These are phyloP conservation scores for Microascus cirrosus DNA, from an alignment of 2,329 filamentous ascomycete genomes.

Conservation along the genomic window DNA sequence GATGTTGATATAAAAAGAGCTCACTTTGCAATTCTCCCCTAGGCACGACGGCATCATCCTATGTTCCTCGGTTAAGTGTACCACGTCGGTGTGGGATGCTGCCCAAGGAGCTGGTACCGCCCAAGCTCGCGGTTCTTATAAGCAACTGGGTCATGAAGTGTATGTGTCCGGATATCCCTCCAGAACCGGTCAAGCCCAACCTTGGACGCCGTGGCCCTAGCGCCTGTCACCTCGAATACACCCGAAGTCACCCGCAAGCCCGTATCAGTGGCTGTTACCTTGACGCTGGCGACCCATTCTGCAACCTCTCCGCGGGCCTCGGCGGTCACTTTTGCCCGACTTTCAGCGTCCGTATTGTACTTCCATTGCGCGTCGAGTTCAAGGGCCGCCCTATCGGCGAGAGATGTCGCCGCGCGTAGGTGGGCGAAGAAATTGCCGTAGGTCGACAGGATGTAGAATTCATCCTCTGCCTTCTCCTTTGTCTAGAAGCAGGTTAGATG, in stretches of 20 bases:
- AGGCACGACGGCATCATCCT: too few species aligned
- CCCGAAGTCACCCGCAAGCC: constrained; percentile 46
- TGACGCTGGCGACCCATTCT: constrained; percentile 50
- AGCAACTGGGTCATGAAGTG: constrained; percentile 54
- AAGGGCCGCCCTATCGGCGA: constrained; percentile 43
- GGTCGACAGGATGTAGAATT: constrained; percentile 53
- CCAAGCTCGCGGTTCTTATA: constrained; percentile 57
- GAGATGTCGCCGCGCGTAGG: constrained; percentile 44
- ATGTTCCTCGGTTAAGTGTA: constrained; percentile 32
- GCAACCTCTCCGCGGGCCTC: constrained; percentile 47
- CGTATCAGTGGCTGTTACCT: constrained; percentile 52
- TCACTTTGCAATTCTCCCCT: too few species aligned
- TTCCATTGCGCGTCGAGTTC: constrained; percentile 23
- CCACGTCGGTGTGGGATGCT: constrained; percentile 48
- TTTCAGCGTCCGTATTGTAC: constrained; percentile 29
- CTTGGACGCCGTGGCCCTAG: constrained; percentile 44
- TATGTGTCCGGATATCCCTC: constrained; percentile 56
- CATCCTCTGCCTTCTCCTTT: constrained; percentile 46
- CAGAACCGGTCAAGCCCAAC: constrained; percentile 55
- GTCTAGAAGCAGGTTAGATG: constrained; percentile 16
- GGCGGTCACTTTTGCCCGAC: constrained; percentile 31
- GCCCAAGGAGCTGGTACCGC: constrained; percentile 40
- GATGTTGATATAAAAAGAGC: too few species aligned
- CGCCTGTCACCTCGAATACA: constrained; percentile 53
- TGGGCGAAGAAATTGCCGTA: constrained; percentile 56